Conservation (phyloP, 2,329 filamentous ascomycete species). For the Epichloe sp. region DNA sequence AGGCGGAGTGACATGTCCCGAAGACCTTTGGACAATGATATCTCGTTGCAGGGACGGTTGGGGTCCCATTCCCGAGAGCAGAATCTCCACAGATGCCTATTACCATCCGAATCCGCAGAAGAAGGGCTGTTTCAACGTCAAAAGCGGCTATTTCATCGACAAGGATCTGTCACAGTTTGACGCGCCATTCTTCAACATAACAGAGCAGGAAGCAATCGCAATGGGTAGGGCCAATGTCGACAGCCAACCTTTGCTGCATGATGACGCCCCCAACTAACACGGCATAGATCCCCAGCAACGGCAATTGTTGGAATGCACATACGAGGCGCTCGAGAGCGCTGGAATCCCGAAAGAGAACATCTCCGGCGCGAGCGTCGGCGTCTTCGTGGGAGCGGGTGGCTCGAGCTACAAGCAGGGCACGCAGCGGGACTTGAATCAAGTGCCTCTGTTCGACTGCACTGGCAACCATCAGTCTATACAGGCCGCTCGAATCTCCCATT, state of each 20-base stretch:
- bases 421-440: conserved; percentile 29
- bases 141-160: conserved; percentile 28
- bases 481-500: conserved; percentile 41
- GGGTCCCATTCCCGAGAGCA: background rate
- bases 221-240: conserved; percentile 19
- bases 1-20: conserved; percentile 8
- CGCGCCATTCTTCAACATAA: conserved; percentile 38
- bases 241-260: too few species aligned
- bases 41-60: conserved; percentile 3
- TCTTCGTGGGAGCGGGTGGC: conserved; percentile 28
- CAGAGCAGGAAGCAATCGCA: conserved; percentile 33
- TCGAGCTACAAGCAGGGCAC: conserved; percentile 28
- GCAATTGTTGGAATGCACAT: conserved; percentile 37
- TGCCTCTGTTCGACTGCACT: conserved; percentile 38
- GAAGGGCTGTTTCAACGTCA: conserved; percentile 22
- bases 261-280: background rate
- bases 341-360: conserved; percentile 33
- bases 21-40: conserved; percentile 10
- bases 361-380: conserved; percentile 34
- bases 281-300: conserved; percentile 37
- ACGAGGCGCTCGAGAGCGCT: conserved; percentile 39
- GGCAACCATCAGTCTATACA: conserved; percentile 38
- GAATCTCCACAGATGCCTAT: conserved; percentile 14
- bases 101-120: conserved; percentile 30
- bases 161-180: conserved; percentile 36